Percentiles rank a stretch among this genome's conserved stretches.
These are phyloP conservation scores for Spergularia azorica DNA, from an alignment of 179 eudicot genomes.

Conservation along the genomic window DNA sequence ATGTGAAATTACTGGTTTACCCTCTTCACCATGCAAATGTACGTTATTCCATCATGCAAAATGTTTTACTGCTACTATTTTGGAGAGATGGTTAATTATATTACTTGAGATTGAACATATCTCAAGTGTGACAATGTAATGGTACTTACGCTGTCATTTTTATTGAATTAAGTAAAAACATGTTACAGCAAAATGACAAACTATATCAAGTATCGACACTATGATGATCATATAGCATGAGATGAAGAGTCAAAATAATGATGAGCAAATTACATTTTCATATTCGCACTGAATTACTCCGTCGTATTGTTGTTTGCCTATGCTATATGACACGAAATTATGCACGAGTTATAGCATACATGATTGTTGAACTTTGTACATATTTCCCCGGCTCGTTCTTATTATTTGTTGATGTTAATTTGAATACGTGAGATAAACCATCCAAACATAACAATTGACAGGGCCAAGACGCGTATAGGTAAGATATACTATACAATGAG, in stretches of 20 bases:
- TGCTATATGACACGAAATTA: neutral
- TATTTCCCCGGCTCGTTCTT: too few relatives aligned
- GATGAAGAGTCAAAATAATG: slow-evolving; percentile 1
- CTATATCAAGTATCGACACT: neutral
- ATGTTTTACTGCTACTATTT: too few relatives aligned
- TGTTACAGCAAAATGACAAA: slow-evolving; percentile 13
- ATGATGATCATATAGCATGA: neutral
- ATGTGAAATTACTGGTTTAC: slow-evolving; percentile 15
- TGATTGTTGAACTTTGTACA: neutral
- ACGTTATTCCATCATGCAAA: too few relatives aligned
- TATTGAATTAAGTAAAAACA: neutral
- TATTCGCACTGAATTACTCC: neutral
- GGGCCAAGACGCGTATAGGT: too few relatives aligned
- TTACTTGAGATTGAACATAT: too few relatives aligned
- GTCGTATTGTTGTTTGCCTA: neutral
- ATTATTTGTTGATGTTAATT: neutral
- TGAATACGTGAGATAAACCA: neutral
- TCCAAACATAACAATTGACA: too few relatives aligned
- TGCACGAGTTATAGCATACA: slow-evolving; percentile 9
- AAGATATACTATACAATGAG: too few relatives aligned
- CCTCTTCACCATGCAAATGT: slow-evolving; percentile 25
- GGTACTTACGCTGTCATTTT: neutral
- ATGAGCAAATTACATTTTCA: neutral
- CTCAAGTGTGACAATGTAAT: neutral
- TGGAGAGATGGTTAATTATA: too few relatives aligned